Percentiles rank a stretch among this genome's conserved stretches.
These are phyloP conservation scores for Fusarium newnesense DNA, from an alignment of 2,329 filamentous ascomycete genomes.

Conservation along the genomic window DNA sequence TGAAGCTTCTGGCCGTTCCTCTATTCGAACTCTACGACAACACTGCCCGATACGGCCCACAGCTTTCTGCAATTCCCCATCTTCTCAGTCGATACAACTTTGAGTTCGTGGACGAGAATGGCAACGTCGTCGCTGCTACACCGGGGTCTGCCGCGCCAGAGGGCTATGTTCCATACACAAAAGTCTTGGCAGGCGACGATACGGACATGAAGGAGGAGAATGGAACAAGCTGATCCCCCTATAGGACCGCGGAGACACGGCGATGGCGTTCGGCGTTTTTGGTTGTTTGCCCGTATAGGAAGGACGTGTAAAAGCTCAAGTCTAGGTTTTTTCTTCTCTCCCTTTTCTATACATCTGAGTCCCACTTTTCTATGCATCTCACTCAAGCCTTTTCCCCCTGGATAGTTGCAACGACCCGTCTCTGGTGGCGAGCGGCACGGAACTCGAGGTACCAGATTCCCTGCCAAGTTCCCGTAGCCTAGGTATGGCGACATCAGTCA, in stretches of 20 bases:
- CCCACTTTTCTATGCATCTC: neutral
- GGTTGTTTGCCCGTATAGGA: conserved; percentile 23
- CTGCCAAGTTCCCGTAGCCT: conserved; percentile 79
- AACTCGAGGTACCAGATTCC: conserved; percentile 97
- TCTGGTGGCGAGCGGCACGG: conserved; percentile 76
- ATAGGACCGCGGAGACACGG: conserved; percentile 42
- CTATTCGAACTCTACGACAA: conserved; percentile 99
- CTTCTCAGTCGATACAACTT: conserved; percentile 96
- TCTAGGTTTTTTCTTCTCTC: conserved; percentile 29
- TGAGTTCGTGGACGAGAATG: conserved; percentile 94
- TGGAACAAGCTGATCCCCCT: conserved; percentile 46
- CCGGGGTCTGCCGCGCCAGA: conserved; percentile 73
- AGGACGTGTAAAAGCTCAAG: conserved; percentile 24
- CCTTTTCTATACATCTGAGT: conserved; percentile 2
- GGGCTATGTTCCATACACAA: conserved; percentile 70
- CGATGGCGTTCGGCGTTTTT: conserved; percentile 52
- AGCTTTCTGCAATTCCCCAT: conserved; percentile 95
- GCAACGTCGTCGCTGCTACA: conserved; percentile 85
- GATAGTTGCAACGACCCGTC: conserved; percentile 91
- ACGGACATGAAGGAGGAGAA: conserved; percentile 68
- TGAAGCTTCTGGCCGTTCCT: conserved; percentile 97
- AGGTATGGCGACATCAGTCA: conserved; percentile 6
- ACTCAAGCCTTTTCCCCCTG: conserved; percentile 77
- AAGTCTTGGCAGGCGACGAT: conserved; percentile 72
- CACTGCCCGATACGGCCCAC: conserved; percentile 91